A percentile compares a stretch with the other conserved stretches of the same genome.
These are phyloP conservation scores for Craspedostauros australis DNA, from an alignment of 108 stramenopile genomes.

Conservation along the genomic window DNA sequence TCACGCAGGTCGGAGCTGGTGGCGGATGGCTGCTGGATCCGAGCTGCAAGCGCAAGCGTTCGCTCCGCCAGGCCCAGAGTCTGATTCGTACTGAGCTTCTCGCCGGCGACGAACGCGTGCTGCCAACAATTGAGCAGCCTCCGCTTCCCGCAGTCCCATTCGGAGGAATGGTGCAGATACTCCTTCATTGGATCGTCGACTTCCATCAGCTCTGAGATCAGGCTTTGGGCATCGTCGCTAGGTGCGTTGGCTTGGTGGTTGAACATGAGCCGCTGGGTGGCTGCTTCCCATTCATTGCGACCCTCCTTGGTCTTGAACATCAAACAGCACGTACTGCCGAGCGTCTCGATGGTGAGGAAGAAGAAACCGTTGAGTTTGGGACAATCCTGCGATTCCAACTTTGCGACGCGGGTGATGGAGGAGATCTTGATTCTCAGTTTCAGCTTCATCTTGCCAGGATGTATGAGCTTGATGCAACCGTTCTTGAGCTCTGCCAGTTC, in stretches of 20 bases:
- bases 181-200: slow-evolving; percentile 47
- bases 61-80: slow-evolving; percentile 26
- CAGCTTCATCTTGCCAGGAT: slow-evolving; percentile 32
- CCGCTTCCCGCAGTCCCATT: slow-evolving; percentile 57
- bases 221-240: slow-evolving; percentile 10
- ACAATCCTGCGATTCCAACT: slow-evolving; percentile 9
- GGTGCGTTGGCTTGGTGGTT: neutral
- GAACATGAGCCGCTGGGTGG: neutral
- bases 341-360: slow-evolving; percentile 45
- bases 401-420: slow-evolving; percentile 23
- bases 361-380: slow-evolving; percentile 25
- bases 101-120: too few species aligned
- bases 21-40: slow-evolving; percentile 13
- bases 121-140: slow-evolving; percentile 58
- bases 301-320: slow-evolving; percentile 38
- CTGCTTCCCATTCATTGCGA: slow-evolving; percentile 21
- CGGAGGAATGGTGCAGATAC: slow-evolving; percentile 52
- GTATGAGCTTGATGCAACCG: slow-evolving; percentile 35
- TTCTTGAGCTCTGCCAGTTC: slow-evolving; percentile 34
- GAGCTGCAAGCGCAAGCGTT: slow-evolving; percentile 33
- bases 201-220: slow-evolving; percentile 11
- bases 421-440: slow-evolving; percentile 25
- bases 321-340: slow-evolving; percentile 46
- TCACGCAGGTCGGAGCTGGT: slow-evolving; percentile 20
- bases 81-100: too few species aligned